phyloP scores from a whole-genome alignment of 352 stramenopile genomes.

The Phytophthora cactorum region DNA sequence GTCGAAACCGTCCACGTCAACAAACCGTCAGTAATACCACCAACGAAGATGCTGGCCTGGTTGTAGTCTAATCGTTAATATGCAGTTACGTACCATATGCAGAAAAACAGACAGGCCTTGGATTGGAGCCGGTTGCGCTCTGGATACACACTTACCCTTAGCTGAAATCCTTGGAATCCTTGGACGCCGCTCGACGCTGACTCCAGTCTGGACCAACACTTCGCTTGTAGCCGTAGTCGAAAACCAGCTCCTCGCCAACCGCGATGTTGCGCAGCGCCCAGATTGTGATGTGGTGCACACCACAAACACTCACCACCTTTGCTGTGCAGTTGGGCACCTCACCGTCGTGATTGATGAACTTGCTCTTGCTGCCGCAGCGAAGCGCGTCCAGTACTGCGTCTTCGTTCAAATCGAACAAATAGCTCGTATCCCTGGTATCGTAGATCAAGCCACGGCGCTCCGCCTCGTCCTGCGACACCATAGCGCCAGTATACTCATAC shows the following conservation, averaged over 20 bases:
- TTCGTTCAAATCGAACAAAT: constrained; percentile 93
- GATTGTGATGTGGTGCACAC: constrained; percentile 90
- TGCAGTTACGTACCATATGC: constrained; percentile 16
- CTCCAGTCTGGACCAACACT: constrained; percentile 67
- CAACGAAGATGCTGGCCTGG: too few relatives aligned
- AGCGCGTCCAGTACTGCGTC: constrained; percentile 90
- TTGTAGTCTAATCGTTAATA: background rate
- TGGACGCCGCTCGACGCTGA: constrained; percentile 25
- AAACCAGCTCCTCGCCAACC: constrained; percentile 67
- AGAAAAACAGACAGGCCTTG: background rate
- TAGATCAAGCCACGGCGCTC: constrained; percentile 78
- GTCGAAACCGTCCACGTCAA: too few relatives aligned
- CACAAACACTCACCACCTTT: constrained; percentile 83
- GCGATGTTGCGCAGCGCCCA: constrained; percentile 86
- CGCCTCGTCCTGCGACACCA: constrained; percentile 68
- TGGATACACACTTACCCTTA: constrained; percentile 18
- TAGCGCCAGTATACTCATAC: constrained; percentile 65
- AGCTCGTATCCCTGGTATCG: constrained; percentile 81
- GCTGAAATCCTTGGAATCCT: background rate
- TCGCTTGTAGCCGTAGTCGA: constrained; percentile 70
- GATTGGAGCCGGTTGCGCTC: background rate
- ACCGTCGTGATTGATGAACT: constrained; percentile 86
- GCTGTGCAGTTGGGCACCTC: constrained; percentile 75
- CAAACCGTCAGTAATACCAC: too few relatives aligned
- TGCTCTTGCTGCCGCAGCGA: constrained; percentile 92